phyloP scores from a whole-genome alignment of 768 basidiomycete species.

The Hygrocybe punicea region DNA sequence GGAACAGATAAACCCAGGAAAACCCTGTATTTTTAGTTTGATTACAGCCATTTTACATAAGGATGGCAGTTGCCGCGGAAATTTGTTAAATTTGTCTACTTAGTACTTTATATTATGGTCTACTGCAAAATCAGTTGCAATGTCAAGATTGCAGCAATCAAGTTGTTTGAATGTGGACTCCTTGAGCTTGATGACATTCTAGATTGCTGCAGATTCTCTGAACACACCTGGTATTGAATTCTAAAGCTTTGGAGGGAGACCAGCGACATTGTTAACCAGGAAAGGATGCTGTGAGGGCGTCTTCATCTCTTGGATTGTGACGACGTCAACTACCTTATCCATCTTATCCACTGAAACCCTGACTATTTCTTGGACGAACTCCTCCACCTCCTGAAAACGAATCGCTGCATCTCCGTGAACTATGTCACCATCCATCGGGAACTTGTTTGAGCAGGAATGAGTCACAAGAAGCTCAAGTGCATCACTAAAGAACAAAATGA shows the following conservation, averaged over 20 bases:
- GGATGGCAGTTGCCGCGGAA: too few relatives aligned
- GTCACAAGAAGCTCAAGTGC: slow-evolving; percentile 7
- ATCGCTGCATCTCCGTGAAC: slow-evolving; percentile 33
- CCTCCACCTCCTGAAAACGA: slow-evolving; percentile 19
- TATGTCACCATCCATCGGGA: slow-evolving; percentile 31
- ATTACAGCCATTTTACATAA: too few relatives aligned
- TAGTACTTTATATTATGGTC: too few relatives aligned
- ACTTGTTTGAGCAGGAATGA: slow-evolving; percentile 23
- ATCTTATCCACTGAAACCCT: slow-evolving; percentile 14
- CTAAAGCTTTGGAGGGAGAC: slow-evolving; percentile 15
- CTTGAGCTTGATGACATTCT: slow-evolving; percentile 10
- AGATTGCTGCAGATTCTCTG: slow-evolving; percentile 14
- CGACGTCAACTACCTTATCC: slow-evolving; percentile 24
- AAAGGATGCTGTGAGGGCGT: background rate
- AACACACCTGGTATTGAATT: slow-evolving; percentile 22
- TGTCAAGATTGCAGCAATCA: slow-evolving; percentile 22
- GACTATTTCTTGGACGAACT: slow-evolving; percentile 11
- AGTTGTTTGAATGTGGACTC: slow-evolving; percentile 17
- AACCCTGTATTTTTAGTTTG: too few relatives aligned
- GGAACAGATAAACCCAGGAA: too few relatives aligned
- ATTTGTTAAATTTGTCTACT: too few relatives aligned
- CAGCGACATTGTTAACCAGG: slow-evolving; percentile 8
- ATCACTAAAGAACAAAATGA: slow-evolving; percentile 11
- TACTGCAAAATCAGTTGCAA: slow-evolving; percentile 14
- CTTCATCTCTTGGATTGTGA: slow-evolving; percentile 14